Conservation (phyloP, 2,329 filamentous ascomycete species). For the Trichoderma koningiopsis region DNA sequence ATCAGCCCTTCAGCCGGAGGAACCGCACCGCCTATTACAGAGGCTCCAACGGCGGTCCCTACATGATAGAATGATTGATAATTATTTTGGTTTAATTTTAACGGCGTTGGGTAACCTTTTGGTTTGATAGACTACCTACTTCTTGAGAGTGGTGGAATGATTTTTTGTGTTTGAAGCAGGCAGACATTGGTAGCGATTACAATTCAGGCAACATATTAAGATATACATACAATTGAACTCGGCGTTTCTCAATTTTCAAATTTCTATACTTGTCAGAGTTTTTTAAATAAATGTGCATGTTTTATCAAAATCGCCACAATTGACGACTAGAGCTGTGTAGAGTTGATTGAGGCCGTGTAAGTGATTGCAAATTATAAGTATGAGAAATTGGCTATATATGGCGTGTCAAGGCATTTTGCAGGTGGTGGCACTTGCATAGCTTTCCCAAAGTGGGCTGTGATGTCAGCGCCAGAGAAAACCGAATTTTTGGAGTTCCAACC, state of each 20-base stretch:
- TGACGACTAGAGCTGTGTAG: neutral
- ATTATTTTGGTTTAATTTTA: neutral
- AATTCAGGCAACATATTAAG: constrained; percentile 14
- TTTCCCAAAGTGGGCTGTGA: neutral
- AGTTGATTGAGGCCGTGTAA: neutral
- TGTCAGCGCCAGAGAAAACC: constrained; percentile 19
- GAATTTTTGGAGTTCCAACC: constrained; percentile 7
- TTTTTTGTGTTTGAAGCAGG: constrained; percentile 4
- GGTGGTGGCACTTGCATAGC: neutral
- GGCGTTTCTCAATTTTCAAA: neutral
- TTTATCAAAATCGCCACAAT: neutral
- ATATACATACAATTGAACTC: neutral
- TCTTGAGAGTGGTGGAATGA: neutral
- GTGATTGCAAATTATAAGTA: too few relatives aligned
- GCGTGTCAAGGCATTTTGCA: neutral
- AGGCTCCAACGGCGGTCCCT: constrained; percentile 37
- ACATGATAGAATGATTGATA: constrained; percentile 34
- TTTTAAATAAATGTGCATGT: neutral
- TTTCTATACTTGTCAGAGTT: neutral
- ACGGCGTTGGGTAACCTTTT: constrained; percentile 10
- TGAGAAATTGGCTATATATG: neutral
- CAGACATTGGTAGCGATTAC: constrained; percentile 19
- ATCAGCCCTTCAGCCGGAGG: constrained; percentile 46
- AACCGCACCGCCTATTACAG: constrained; percentile 35
- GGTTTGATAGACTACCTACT: constrained; percentile 13